Percentiles rank a stretch among this genome's conserved stretches.
Evolutionary conservation across 2,329 filamentous ascomycete genomes (phyloP).

Genomic region (Orbilia blumenaviensis): DNA sequence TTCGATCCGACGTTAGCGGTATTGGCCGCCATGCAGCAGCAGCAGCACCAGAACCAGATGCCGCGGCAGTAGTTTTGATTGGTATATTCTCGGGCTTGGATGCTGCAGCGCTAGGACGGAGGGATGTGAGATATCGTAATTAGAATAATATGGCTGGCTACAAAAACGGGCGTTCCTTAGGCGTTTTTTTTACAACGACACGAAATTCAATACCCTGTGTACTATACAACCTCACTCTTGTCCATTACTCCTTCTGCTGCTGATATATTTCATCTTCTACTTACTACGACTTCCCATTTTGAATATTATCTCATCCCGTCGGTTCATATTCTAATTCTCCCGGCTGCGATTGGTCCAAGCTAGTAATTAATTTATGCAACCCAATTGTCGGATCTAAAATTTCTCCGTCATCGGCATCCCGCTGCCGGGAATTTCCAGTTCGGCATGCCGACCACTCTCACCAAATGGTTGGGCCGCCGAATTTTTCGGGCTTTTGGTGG

Average conservation of each 20-base stretch:
- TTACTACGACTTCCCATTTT: not conserved
- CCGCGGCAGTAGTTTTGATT: slow-evolving; percentile 11
- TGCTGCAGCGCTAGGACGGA: slow-evolving; percentile 5
- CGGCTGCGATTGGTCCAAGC: too few species aligned
- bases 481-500: slow-evolving; percentile 34
- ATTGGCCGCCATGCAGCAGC: slow-evolving; percentile 38
- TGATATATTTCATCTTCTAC: too few species aligned
- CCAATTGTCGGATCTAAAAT: too few species aligned
- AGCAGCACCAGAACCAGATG: slow-evolving; percentile 34
- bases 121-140: not conserved
- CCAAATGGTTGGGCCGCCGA: slow-evolving; percentile 51
- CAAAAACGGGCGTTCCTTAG: slow-evolving; percentile 20
- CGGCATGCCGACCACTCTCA: slow-evolving; percentile 39
- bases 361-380: too few species aligned
- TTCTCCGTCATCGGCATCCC: slow-evolving; percentile 19
- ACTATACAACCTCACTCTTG: not conserved
- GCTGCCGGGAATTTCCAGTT: slow-evolving; percentile 5
- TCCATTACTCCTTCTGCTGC: not conserved
- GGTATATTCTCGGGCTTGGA: too few species aligned
- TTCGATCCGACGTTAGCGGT: slow-evolving; percentile 42
- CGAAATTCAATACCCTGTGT: slow-evolving; percentile 35
- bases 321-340: not conserved
- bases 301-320: not conserved
- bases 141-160: not conserved
- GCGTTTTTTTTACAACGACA: not conserved